These are phyloP conservation scores for Ogataea degrootiae DNA, from an alignment of 805 yeast genomes.

Conservation along the genomic window DNA sequence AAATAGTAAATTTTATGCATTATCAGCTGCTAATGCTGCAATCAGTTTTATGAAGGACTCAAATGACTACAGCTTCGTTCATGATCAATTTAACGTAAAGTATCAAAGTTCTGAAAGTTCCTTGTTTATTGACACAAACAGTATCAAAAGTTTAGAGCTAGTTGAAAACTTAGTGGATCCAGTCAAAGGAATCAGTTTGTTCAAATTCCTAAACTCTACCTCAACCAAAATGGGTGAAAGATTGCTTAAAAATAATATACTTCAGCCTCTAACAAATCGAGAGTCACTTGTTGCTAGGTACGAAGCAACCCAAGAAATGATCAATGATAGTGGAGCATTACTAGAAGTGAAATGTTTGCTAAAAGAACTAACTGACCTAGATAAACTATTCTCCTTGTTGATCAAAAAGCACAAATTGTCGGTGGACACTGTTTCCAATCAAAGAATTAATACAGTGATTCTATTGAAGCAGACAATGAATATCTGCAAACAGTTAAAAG, in stretches of 20 bases:
- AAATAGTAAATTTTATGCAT: conserved; percentile 26
- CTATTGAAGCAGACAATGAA: conserved; percentile 34
- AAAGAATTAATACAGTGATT: conserved; percentile 38
- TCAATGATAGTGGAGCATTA: conserved; percentile 11
- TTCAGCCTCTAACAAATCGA: conserved; percentile 44
- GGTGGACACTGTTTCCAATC: conserved; percentile 21
- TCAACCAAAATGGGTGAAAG: conserved; percentile 44
- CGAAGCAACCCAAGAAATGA: conserved; percentile 35
- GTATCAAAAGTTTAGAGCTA: conserved; percentile 36
- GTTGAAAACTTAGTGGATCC: conserved; percentile 28
- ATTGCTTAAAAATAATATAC: conserved; percentile 34
- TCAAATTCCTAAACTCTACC: conserved; percentile 35
- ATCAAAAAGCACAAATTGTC: conserved; percentile 23
- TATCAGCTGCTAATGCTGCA: conserved; percentile 32
- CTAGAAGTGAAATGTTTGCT: conserved; percentile 20
- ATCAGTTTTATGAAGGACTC: conserved; percentile 19
- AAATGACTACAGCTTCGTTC: conserved; percentile 14
- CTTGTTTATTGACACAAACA: conserved; percentile 38
- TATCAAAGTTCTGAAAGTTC: conserved; percentile 36
- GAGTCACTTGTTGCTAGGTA: conserved; percentile 32
- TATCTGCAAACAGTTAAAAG: conserved; percentile 15
- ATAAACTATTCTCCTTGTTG: conserved; percentile 35
- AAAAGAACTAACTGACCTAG: conserved; percentile 34
- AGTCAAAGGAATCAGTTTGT: conserved; percentile 29
- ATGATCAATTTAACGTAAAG: conserved; percentile 32